Conservation (phyloP, 2,329 filamentous ascomycete species). For the Neopestalotiopsis rosae region DNA sequence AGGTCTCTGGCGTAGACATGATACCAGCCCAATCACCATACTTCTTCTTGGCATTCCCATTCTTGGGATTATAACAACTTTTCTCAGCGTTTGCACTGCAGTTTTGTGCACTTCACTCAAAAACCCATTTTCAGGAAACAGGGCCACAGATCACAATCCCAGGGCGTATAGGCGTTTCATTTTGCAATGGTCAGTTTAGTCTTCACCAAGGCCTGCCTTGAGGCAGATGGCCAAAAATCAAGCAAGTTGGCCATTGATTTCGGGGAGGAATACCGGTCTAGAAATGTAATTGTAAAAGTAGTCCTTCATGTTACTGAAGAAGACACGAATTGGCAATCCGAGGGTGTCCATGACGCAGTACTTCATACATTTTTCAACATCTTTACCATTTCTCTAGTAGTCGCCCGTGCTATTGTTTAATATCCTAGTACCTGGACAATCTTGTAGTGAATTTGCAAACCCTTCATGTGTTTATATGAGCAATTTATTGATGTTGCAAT, state of each 20-base stretch:
- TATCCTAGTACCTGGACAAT: no score
- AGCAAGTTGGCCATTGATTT: not conserved
- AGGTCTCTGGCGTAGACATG: not conserved
- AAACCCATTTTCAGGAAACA: not conserved
- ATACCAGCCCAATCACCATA: constrained; percentile 3
- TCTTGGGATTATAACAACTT: not conserved
- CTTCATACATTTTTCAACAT: not conserved
- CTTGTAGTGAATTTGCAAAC: no score
- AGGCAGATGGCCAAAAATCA: not conserved
- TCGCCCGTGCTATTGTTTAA: no score
- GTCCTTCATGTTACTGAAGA: not conserved
- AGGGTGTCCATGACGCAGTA: not conserved
- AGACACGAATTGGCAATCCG: not conserved
- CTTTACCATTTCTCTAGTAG: not conserved
- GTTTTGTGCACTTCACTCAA: not conserved
- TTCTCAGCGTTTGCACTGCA: no score
- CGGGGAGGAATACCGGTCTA: not conserved
- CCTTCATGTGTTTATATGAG: no score
- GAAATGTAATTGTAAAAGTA: not conserved
- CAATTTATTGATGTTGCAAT: no score
- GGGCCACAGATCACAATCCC: not conserved
- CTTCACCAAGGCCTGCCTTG: not conserved
- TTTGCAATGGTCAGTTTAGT: not conserved
- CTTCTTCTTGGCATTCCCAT: not conserved
- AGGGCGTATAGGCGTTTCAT: not conserved